phyloP scores from a whole-genome alignment of 2,329 filamentous ascomycete species.

The Allantophomopsis cytisporea region DNA sequence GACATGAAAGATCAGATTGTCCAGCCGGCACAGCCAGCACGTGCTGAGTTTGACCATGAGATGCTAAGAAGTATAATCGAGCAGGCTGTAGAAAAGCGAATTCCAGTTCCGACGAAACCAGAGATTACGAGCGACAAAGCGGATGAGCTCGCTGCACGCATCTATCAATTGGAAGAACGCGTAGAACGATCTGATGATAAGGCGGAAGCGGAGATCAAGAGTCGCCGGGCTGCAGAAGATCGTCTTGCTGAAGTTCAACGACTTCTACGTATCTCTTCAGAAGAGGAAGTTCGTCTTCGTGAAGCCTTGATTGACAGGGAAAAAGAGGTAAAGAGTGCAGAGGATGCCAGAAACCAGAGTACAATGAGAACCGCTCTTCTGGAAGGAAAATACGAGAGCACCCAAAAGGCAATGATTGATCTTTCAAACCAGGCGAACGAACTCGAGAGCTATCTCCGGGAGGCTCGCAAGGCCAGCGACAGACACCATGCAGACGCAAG shows the following conservation, averaged over 20 bases:
- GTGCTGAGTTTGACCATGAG: slow-evolving; percentile 29
- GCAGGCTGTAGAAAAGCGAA: slow-evolving; percentile 43
- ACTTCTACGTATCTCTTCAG: slow-evolving; percentile 53
- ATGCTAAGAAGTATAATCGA: slow-evolving; percentile 50
- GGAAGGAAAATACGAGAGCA: slow-evolving; percentile 49
- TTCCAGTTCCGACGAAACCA: slow-evolving; percentile 34
- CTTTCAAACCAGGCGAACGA: slow-evolving; percentile 38
- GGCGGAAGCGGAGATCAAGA: slow-evolving; percentile 48
- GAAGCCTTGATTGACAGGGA: slow-evolving; percentile 57
- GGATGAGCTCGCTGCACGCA: slow-evolving; percentile 31
- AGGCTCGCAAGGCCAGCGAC: slow-evolving; percentile 40
- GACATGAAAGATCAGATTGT: slow-evolving; percentile 43
- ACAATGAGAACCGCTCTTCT: slow-evolving; percentile 52
- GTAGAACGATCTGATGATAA: slow-evolving; percentile 48
- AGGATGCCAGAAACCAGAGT: slow-evolving; percentile 39
- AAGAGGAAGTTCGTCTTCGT: slow-evolving; percentile 57
- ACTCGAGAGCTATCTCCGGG: slow-evolving; percentile 39
- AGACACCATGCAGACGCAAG: slow-evolving; percentile 51
- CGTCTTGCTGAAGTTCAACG: slow-evolving; percentile 59
- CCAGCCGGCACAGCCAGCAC: slow-evolving; percentile 23
- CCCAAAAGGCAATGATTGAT: slow-evolving; percentile 38
- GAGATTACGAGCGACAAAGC: slow-evolving; percentile 7
- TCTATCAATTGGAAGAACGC: slow-evolving; percentile 57
- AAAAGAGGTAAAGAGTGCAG: slow-evolving; percentile 45
- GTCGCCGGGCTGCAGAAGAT: slow-evolving; percentile 57